Conservation (phyloP, 202 grass and related monocot genomes). For the Panicum hallii region DNA sequence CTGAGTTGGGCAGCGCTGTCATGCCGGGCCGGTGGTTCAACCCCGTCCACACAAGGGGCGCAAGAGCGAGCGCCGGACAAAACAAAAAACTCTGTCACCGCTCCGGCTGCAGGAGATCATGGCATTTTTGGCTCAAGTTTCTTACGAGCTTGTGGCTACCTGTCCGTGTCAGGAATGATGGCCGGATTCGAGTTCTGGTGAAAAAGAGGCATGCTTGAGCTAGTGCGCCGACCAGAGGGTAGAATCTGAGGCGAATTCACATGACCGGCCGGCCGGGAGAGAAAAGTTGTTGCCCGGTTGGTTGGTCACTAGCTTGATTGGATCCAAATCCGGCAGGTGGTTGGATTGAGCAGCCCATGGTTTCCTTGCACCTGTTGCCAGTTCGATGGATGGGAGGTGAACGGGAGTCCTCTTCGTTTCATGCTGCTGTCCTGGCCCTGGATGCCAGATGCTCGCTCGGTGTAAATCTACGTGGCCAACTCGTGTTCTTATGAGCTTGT, state of each 20-base stretch:
- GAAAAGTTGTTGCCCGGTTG: background rate
- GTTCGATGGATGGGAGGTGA: no score
- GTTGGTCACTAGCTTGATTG: background rate
- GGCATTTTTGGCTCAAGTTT: background rate
- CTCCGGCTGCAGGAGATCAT: background rate
- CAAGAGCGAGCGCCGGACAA: background rate
- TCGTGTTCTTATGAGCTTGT: background rate
- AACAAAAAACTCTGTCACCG: background rate
- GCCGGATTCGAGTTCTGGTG: background rate
- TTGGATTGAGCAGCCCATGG: constrained; percentile 24
- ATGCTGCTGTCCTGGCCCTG: constrained; percentile 26
- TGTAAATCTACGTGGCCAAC: background rate
- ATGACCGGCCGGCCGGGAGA: background rate
- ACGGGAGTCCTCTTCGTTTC: background rate
- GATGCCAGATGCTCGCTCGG: background rate
- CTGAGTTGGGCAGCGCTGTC: constrained; percentile 15
- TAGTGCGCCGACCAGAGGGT: constrained; percentile 40
- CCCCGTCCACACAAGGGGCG: constrained; percentile 32
- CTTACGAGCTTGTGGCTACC: background rate
- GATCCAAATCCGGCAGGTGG: constrained; percentile 14
- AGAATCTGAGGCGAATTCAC: constrained; percentile 46
- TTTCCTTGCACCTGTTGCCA: background rate
- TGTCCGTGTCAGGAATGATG: constrained; percentile 15
- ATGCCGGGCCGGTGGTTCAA: constrained; percentile 36
- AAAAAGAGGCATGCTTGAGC: constrained; percentile 3